Base-by-base conservation (phyloP, 495 filamentous ascomycete species). In the Xylaria sp. region DNA sequence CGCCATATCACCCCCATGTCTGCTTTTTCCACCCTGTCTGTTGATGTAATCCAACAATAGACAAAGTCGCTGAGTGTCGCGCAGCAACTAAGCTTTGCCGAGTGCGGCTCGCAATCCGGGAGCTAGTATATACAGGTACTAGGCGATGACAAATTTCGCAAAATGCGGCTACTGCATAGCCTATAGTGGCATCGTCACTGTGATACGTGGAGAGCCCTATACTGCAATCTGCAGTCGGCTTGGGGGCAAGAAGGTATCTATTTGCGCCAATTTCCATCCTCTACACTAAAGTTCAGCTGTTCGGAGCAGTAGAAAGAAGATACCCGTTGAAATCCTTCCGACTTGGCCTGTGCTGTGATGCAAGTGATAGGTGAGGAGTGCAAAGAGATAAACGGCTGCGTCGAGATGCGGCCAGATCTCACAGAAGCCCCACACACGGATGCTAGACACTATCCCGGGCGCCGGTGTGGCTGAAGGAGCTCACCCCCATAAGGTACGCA, bases 91-190 rank as follows among this genome's bases (percentile, higher is more conserved):
- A 66, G 69, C 69, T 71, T 71, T 65, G 61, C 61, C 69, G 69
- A 58, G 61, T 71, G 69, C 69, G 69, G 46, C 69, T 71, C 69
- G 66, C 61, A 59, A 71, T 65, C 69, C 52, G 57, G 59, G n/a
- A 62, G 57, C 57, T 37, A n/a, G n/a, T n/a, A n/a, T n/a, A 35
- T 59, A 35, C 55, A 59, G 21, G 31, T 37, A 52, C 59, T 69
- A 61, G 43, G 31, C 41, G 11, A 61, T 69, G 67, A 69, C 67
- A 69, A 59, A 69, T 57, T 26, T 41, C n/a, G 57, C 55, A 19
- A 62, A 37, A 29, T 40, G 19, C n/a, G 52, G 33, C 53, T 58
- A 62, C 53, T 52, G 43, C 24, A 61, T 62, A 50, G 40, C n/a
- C 67, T 55, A 67, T 68, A 37, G 62, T 12, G 40, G 55, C 17